Evolutionary conservation across 495 filamentous ascomycete species (phyloP).

Genomic region (Pyronema omphalodes): DNA sequence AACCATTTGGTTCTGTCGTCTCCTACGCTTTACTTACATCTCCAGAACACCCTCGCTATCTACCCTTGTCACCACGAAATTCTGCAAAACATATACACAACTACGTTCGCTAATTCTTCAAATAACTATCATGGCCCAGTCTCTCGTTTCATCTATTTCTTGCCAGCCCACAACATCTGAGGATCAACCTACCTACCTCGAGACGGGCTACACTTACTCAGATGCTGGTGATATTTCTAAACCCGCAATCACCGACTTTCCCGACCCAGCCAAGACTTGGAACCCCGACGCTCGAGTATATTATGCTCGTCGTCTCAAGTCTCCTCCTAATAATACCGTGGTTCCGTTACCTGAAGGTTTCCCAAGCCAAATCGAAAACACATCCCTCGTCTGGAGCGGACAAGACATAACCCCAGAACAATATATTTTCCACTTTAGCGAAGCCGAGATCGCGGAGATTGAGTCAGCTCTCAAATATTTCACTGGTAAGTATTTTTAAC

Average conservation of each 20-base stretch:
- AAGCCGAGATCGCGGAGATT: constrained; percentile 29
- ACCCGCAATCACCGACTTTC: neutral
- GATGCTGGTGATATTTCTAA: too few species aligned
- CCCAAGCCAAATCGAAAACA: constrained; percentile 25
- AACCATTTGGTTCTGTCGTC: too few species aligned
- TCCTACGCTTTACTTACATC: too few species aligned
- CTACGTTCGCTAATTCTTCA: too few species aligned
- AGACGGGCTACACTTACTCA: too few species aligned
- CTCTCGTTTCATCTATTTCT: too few species aligned
- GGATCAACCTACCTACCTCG: too few species aligned
- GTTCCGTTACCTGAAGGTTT: constrained; percentile 29
- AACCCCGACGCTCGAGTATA: neutral
- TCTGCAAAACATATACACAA: too few species aligned
- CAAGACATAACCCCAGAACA: constrained; percentile 24
- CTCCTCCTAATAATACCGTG: neutral
- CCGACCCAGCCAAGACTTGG: constrained; percentile 1
- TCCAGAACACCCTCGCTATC: too few species aligned
- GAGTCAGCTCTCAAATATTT: constrained; percentile 30
- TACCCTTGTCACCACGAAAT: too few species aligned
- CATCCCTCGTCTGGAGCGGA: constrained; percentile 31
- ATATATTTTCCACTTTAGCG: constrained; percentile 21
- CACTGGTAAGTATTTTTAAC: constrained; percentile 28
- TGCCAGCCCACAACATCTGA: too few species aligned
- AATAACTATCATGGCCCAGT: too few species aligned
- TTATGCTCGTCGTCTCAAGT: neutral